Base-by-base conservation (phyloP, 2,329 filamentous ascomycete genomes). In the Alternaria novae-zelandiae region DNA sequence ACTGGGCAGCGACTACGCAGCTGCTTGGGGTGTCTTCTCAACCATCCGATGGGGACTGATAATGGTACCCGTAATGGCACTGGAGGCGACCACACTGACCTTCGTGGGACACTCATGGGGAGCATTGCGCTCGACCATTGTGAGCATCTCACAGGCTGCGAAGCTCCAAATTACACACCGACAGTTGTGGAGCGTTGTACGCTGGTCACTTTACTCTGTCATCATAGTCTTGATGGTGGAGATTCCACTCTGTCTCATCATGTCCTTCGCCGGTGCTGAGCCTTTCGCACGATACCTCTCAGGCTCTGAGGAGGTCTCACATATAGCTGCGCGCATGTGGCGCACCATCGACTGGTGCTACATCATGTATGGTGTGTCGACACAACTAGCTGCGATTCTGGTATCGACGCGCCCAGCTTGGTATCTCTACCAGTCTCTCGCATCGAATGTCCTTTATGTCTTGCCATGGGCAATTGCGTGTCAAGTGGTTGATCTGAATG, bases 21-120 rank as follows among this genome's bases (percentile, higher is more conserved):
- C 90, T 0, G 89, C 90, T 0, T 93, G 90, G 90, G 88, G 89
- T 2, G 82, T 92, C 10, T 93, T 93, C 80, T 90, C 86, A 59
- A 92, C 89, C 0, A 92, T 93, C 45, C 85, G 90, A 13, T 92
- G 90, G 90, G 90, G 90, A 0, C 81, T 93, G 1, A 81, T 93
- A 28, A 93, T 93, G 90, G 89, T 92, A 0, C 90, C 90, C 0
- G 88, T 93, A 0, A 86, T 88, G 64, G 85, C 89, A 0, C 81
- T 92, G 0, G 89, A 93, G 75, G 87, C 87, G 3, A 90, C 90
- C 0, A 83, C 88, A 0, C 79, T 90, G 0, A 83, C 88, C 0
- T 92, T 92, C 70, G 83, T 91, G 15, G 89, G 90, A 0, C 90
- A 93, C 67, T 79, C 78, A 2, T 93, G 90, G 90, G 89, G 89